Evolutionary conservation across 1,284 basidiomycete species (phyloP).

Genomic region (Fereydounia khargensis): DNA sequence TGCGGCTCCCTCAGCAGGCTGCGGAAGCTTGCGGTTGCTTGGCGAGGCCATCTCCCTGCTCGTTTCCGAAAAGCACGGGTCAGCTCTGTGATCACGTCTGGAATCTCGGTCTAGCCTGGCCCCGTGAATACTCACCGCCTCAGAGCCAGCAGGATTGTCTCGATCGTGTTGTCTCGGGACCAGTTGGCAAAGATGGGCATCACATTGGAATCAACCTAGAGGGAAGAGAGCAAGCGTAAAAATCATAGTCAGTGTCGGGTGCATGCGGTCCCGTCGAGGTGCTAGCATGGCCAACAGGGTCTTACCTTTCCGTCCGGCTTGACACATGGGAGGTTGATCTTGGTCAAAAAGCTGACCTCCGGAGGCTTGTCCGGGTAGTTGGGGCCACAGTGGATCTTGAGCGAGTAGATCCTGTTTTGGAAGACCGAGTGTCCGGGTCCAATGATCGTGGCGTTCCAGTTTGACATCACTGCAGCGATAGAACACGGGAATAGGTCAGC

Average conservation of each 20-base stretch:
- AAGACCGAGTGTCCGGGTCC: constrained; percentile 90
- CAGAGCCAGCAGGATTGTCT: constrained; percentile 51
- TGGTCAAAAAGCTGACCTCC: constrained; percentile 77
- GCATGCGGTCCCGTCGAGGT: not conserved
- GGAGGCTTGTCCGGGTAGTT: constrained; percentile 80
- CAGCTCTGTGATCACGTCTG: not conserved
- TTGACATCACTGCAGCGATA: constrained; percentile 67
- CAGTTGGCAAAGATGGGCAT: constrained; percentile 50
- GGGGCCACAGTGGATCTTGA: constrained; percentile 83
- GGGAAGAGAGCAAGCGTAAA: too few species aligned
- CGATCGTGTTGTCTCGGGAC: constrained; percentile 52
- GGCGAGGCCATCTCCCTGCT: constrained; percentile 88
- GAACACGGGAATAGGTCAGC: not conserved
- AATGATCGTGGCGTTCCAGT: constrained; percentile 98
- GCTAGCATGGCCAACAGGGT: too few species aligned
- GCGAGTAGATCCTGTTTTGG: constrained; percentile 96
- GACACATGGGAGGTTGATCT: constrained; percentile 95
- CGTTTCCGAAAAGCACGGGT: not conserved
- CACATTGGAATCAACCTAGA: constrained; percentile 24
- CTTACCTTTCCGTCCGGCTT: constrained; percentile 66
- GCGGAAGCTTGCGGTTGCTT: constrained; percentile 87
- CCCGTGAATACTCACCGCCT: constrained; percentile 42
- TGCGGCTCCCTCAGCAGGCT: constrained; percentile 78
- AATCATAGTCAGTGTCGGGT: not conserved
- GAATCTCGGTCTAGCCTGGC: too few species aligned